phyloP scores from a whole-genome alignment of 768 basidiomycete genomes.

The Trametes sanguinea region DNA sequence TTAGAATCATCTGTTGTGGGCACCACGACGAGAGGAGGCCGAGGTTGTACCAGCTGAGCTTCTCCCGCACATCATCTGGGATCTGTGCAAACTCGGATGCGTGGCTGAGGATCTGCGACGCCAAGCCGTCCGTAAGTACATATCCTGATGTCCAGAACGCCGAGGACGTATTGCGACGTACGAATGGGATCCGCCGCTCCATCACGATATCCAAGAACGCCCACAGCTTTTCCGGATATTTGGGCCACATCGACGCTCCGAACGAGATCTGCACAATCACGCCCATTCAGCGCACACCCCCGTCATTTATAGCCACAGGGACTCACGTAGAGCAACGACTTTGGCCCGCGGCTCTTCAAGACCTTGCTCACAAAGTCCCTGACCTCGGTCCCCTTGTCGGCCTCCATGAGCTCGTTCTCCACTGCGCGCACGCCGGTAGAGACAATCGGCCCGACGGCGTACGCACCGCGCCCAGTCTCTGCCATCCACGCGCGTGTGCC shows the following conservation, averaged over 20 bases:
- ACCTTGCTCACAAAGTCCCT: conserved; percentile 19
- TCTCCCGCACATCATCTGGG: conserved; percentile 14
- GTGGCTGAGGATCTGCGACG: conserved; percentile 22
- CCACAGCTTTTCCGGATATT: conserved; percentile 23
- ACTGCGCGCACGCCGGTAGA: conserved; percentile 2
- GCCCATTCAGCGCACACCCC: neutral
- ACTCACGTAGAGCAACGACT: conserved; percentile 26
- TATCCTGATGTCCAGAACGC: too few species aligned
- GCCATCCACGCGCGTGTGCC: conserved; percentile 14
- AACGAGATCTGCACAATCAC: conserved; percentile 19
- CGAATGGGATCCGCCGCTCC: conserved; percentile 24
- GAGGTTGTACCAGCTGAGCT: conserved; percentile 15
- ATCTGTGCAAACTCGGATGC: conserved; percentile 13
- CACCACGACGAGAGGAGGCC: conserved; percentile 27
- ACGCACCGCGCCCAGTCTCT: conserved; percentile 13
- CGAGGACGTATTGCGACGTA: neutral
- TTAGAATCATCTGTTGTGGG: conserved; percentile 28
- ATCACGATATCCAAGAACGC: conserved; percentile 25
- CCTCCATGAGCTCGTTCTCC: conserved; percentile 9
- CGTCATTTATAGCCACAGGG: too few species aligned
- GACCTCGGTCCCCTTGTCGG: conserved; percentile 11
- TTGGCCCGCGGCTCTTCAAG: conserved; percentile 19
- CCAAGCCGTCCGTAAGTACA: too few species aligned
- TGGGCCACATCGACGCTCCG: conserved; percentile 25
- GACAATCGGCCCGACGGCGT: conserved; percentile 15